Base-by-base conservation (phyloP, 768 basidiomycete genomes). In the Suillus brevipes region DNA sequence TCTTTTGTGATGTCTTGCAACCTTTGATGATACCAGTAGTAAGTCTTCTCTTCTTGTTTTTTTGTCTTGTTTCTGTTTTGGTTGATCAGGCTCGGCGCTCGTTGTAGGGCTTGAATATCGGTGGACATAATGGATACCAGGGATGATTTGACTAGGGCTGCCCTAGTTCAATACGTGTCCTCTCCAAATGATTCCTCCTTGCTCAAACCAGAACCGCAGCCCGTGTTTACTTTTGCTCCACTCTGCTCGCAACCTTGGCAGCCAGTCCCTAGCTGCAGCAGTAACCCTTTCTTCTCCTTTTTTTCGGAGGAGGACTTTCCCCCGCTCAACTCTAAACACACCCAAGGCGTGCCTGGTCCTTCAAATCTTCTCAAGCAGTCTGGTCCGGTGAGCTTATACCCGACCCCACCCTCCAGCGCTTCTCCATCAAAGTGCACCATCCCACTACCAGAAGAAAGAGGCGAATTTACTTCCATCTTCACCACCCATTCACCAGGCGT, bases 41-140 rank as follows among this genome's bases (percentile, higher is more conserved):
- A 2, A 49, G 69, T 73, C 1, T 10, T 25, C 3, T 5, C 4
- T 42, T 62, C 34, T 47, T 34, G 42, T 45, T 53, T 59, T 64
- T 61, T 62, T 36, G 23, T 61, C 18, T 16, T 58, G 23, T 34
- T 59, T 42, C 40, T 56, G 31, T 57, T 50, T 56, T 57, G 55
- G 34, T 53, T 61, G 43, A 18, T 14, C 57, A 45, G 20, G 20
- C 49, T 52, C 52, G 60, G 31, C 38, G 37, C 37, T 67, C 63
- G 65, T 64, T 69, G 6, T 55, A 75, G 75, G 68, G 74, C 69
- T 75, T 77, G 74, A 72, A 72, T 75, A 70, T 73, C 67, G 71
- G 65, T 72, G 66, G 67, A 74, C 73, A 66, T 65, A 68, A 67
- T 69, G 72, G 70, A 76, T 74, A 76, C 72, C 73, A 76, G 76